Base-by-base conservation (phyloP, 345 rosid species). In the Cardamine chenopodiifolia region DNA sequence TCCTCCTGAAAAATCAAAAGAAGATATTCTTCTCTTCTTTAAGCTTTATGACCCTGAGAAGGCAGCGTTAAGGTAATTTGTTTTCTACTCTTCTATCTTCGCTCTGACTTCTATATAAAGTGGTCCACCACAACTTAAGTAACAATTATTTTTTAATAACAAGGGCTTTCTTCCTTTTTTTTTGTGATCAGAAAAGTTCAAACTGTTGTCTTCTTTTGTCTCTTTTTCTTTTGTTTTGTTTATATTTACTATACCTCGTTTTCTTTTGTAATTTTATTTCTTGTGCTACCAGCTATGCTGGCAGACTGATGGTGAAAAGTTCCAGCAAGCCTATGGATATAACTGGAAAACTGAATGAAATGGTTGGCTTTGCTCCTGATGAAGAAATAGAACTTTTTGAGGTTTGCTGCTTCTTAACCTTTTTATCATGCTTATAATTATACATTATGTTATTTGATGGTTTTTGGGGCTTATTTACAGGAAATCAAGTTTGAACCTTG, bases 401-500 rank as follows among this genome's bases (percentile, higher is more conserved):
- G 97, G 98, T 93, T 62, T 71, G 77, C 34, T 59, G 63, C 14
- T 45, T 52, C 23, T 35, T 40, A 29, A 39, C 50, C 63, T 50
- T 54, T 57, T 59, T 20, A 17, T 71, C 26, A 60, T 67, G 39
- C 44, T 60, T 35, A 53, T 49, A 32, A 26, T 29, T 72, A 18
- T 47, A 23, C 54, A 14, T 14, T 50, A 34, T 66, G 55, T 39
- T 45, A 57, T 72, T 37, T 61, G 40, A 18, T 44, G 17, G 49
- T 42, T 66, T 72, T 34, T 32, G 35, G 70, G 44, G 4, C 4
- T 19, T 50, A 44, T 44, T 42, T 77, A 42, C 89, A 94, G 98
- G 98, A 94, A 83, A 91, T 94, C 81, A 88, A 91, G 78, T 94
- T 89, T 74, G 98, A 91, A 75, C 97, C 97, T 34, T 70, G 66